These are phyloP conservation scores for Odonthalia washingtoniensis DNA, from an alignment of 31 red algal genomes.

Conservation along the genomic window DNA sequence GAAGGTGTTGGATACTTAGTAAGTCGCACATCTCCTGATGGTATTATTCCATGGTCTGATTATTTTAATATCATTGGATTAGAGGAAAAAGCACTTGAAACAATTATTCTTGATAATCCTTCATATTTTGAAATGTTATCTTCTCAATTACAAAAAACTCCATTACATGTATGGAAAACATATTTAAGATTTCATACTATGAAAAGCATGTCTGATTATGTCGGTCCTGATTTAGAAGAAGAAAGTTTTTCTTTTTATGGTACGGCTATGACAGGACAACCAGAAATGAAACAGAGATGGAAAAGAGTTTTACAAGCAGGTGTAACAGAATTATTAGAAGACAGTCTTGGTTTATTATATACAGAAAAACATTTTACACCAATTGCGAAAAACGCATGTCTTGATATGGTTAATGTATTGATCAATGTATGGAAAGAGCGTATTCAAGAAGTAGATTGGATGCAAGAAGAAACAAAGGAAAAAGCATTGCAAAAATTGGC, in stretches of 20 bases:
- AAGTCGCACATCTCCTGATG: conserved; percentile 29
- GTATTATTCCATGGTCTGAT: conserved; percentile 55
- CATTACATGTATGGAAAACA: conserved; percentile 58
- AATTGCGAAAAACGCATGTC: conserved; percentile 61
- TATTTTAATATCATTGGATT: conserved; percentile 68
- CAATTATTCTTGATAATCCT: conserved; percentile 78
- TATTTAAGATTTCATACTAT: conserved; percentile 68
- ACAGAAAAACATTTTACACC: conserved; percentile 66
- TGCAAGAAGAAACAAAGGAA: conserved; percentile 77
- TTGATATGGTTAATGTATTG: conserved; percentile 74
- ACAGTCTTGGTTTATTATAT: conserved; percentile 79
- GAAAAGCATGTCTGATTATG: conserved; percentile 48
- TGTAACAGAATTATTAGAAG: conserved; percentile 57
- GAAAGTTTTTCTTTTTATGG: conserved; percentile 79
- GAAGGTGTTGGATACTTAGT: conserved; percentile 53
- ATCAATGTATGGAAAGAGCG: conserved; percentile 59
- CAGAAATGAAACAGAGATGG: conserved; percentile 74
- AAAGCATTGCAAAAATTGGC: conserved; percentile 68
- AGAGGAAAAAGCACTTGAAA: conserved; percentile 34
- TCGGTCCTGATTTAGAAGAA: conserved; percentile 44
- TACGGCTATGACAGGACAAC: conserved; percentile 73
- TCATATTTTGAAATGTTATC: conserved; percentile 56
- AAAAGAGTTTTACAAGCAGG: conserved; percentile 72
- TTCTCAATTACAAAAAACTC: conserved; percentile 46
- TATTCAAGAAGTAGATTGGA: conserved; percentile 79